A percentile compares a stretch with the other conserved stretches of the same genome.
phyloP scores from a whole-genome alignment of 805 yeast species.

The Ogataea nakhonphanomensis region DNA sequence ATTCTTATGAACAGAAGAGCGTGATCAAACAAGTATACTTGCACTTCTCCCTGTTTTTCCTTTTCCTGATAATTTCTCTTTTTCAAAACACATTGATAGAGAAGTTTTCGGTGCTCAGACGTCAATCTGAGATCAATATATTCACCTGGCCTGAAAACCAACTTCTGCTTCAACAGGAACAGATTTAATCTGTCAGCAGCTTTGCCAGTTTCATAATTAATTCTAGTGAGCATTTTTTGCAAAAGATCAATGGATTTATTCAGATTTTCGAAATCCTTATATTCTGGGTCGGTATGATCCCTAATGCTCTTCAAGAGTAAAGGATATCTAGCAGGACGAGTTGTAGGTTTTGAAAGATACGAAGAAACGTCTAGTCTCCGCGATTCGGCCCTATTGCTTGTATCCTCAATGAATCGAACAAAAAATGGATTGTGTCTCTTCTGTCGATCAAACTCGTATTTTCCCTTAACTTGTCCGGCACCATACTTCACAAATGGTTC shows the following conservation, averaged over 20 bases:
- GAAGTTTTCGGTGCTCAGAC: slow-evolving; percentile 74
- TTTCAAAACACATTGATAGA: slow-evolving; percentile 73
- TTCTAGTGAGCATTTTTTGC: slow-evolving; percentile 68
- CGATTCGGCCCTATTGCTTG: slow-evolving; percentile 78
- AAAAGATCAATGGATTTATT: slow-evolving; percentile 72
- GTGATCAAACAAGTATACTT: slow-evolving; percentile 84
- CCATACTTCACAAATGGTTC: slow-evolving; percentile 93
- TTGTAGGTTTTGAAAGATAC: slow-evolving; percentile 90
- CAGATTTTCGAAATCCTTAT: slow-evolving; percentile 67
- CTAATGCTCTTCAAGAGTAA: slow-evolving; percentile 75
- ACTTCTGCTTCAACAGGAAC: slow-evolving; percentile 78
- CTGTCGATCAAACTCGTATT: slow-evolving; percentile 92
- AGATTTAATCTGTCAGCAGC: slow-evolving; percentile 90
- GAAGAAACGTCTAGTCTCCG: slow-evolving; percentile 90
- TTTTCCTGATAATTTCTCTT: slow-evolving; percentile 70
- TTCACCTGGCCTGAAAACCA: slow-evolving; percentile 79
- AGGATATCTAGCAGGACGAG: slow-evolving; percentile 94
- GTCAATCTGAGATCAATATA: slow-evolving; percentile 80
- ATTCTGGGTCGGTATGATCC: slow-evolving; percentile 74
- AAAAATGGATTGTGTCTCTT: slow-evolving; percentile 85
- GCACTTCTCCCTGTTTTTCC: slow-evolving; percentile 72
- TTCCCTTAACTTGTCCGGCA: slow-evolving; percentile 92
- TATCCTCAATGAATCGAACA: slow-evolving; percentile 90
- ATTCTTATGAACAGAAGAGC: slow-evolving; percentile 80
- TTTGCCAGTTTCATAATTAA: slow-evolving; percentile 87